These are phyloP conservation scores for Auriscalpium orientale DNA, from an alignment of 768 basidiomycete species.

Conservation along the genomic window DNA sequence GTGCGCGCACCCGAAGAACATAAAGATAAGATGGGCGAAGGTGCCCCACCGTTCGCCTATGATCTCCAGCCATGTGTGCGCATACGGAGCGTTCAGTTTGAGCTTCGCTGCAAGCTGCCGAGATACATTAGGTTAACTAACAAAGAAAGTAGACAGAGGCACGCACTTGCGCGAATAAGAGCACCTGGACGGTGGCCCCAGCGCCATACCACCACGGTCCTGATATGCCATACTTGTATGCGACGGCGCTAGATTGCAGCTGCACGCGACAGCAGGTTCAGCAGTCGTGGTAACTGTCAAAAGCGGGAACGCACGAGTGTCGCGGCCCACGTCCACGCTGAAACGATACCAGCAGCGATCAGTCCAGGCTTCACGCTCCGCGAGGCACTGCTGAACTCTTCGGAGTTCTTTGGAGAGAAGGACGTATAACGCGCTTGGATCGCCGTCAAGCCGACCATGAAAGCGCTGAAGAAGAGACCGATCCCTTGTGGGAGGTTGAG, in stretches of 20 bases:
- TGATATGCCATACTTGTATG: slow-evolving; percentile 78
- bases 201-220: slow-evolving; percentile 91
- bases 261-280: slow-evolving; percentile 14
- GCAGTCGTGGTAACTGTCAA: background rate
- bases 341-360: slow-evolving; percentile 88
- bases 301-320: slow-evolving; percentile 42
- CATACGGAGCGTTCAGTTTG: slow-evolving; percentile 84
- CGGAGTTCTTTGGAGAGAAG: slow-evolving; percentile 70
- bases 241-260: slow-evolving; percentile 78
- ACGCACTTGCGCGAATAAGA: slow-evolving; percentile 78
- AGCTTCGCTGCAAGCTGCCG: slow-evolving; percentile 78
- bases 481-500: slow-evolving; percentile 44
- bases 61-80: slow-evolving; percentile 87
- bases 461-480: slow-evolving; percentile 78
- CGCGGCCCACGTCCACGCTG: slow-evolving; percentile 89
- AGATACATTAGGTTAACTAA: background rate
- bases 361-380: slow-evolving; percentile 84
- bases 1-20: slow-evolving; percentile 66
- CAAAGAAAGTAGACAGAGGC: too few species aligned
- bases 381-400: slow-evolving; percentile 79
- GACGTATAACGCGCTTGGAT: slow-evolving; percentile 80
- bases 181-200: slow-evolving; percentile 82
- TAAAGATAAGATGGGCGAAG: slow-evolving; percentile 72
- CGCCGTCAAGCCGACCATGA: slow-evolving; percentile 73
- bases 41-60: slow-evolving; percentile 75